Evolutionary conservation across 495 filamentous ascomycete species (phyloP).

Genomic region (Oidiodendron maius): DNA sequence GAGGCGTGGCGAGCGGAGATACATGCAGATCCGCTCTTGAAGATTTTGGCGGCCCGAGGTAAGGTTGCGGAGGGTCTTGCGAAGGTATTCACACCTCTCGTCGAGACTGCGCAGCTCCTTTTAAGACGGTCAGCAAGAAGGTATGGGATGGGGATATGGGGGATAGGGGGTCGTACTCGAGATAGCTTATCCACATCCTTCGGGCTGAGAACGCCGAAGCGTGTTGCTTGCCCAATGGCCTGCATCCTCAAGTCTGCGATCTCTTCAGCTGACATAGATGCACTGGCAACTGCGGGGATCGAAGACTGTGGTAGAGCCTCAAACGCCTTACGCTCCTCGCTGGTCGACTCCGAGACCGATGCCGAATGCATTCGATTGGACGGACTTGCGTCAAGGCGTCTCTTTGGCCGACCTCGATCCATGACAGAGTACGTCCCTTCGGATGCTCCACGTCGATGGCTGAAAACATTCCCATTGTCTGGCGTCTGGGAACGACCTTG

Average conservation of each 20-base stretch:
- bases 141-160: background rate
- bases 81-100: conserved; percentile 64
- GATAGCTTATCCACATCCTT: conserved; percentile 63
- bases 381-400: conserved; percentile 26
- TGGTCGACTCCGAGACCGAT: conserved; percentile 22
- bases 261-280: conserved; percentile 41
- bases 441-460: conserved; percentile 46
- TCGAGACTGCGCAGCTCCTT: conserved; percentile 66
- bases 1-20: conserved; percentile 55
- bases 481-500: too few species aligned
- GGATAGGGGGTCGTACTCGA: conserved; percentile 35
- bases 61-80: conserved; percentile 62
- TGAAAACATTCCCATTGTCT: too few species aligned
- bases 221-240: conserved; percentile 55
- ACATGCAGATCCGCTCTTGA: conserved; percentile 62
- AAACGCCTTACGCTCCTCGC: conserved; percentile 42
- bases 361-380: conserved; percentile 15
- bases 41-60: conserved; percentile 61
- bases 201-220: conserved; percentile 61
- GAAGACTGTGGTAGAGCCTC: conserved; percentile 53
- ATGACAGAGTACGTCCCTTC: conserved; percentile 48
- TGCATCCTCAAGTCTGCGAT: conserved; percentile 51
- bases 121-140: conserved; percentile 6
- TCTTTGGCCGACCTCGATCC: conserved; percentile 52
- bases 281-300: conserved; percentile 43